These are phyloP conservation scores for Dipteronia sinensis DNA, from an alignment of 345 rosid genomes.

Conservation along the genomic window DNA sequence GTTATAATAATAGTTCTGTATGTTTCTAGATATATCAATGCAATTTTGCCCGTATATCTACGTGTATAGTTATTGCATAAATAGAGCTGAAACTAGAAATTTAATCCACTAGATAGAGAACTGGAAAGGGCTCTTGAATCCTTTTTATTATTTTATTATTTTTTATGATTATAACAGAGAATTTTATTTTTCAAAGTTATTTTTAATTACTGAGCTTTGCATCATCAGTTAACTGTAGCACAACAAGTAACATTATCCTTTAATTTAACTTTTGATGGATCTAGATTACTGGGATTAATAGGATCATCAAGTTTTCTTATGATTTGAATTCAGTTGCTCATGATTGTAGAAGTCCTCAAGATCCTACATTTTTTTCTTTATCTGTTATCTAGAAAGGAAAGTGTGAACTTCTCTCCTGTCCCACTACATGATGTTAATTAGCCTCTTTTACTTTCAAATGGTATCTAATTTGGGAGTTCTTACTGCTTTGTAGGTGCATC, in stretches of 20 bases:
- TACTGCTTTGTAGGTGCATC: conserved; percentile 68
- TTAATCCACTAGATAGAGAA: no score
- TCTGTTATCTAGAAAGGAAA: conserved; percentile 4
- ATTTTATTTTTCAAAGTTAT: not conserved
- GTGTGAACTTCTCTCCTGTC: conserved; percentile 7
- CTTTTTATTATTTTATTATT: no score
- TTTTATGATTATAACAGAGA: not conserved
- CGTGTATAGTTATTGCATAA: no score
- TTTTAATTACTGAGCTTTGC: not conserved
- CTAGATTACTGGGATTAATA: conserved; percentile 11
- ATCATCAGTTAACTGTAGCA: not conserved
- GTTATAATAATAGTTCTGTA: not conserved
- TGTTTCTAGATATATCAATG: no score
- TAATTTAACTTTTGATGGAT: not conserved
- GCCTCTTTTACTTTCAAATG: not conserved
- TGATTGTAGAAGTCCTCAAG: not conserved
- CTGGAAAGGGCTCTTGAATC: no score
- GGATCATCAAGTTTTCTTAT: conserved; percentile 7
- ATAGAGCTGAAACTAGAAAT: no score
- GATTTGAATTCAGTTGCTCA: conserved; percentile 2
- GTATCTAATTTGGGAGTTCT: not conserved
- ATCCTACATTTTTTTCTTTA: not conserved
- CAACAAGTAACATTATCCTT: not conserved
- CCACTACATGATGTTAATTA: conserved; percentile 8
- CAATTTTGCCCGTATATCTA: no score